Conservation (phyloP, 2,329 filamentous ascomycete species). For the Chaetomiaceae sp. region DNA sequence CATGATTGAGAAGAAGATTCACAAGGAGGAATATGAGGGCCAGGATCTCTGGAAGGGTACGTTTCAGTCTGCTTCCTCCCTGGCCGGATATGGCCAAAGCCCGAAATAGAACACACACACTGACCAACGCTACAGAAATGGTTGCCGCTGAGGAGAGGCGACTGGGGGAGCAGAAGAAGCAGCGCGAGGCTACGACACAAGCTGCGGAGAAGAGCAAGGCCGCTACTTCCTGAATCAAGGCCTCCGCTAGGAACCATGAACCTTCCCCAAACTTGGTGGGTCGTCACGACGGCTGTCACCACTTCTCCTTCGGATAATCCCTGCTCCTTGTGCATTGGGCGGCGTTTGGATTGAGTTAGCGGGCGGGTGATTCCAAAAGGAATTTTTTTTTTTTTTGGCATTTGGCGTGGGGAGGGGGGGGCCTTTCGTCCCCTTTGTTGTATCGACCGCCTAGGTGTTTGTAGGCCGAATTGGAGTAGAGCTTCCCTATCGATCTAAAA, state of each 20-base stretch:
- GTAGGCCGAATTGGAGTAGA: background rate
- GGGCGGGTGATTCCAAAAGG: background rate
- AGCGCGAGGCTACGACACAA: slow-evolving; percentile 22
- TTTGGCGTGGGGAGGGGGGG: too few relatives aligned
- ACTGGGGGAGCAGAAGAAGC: slow-evolving; percentile 40
- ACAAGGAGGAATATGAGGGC: slow-evolving; percentile 80
- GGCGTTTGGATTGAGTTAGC: slow-evolving; percentile 7
- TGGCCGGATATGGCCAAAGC: background rate
- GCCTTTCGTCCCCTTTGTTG: background rate
- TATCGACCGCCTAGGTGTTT: background rate
- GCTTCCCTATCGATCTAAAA: background rate
- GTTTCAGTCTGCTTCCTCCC: slow-evolving; percentile 28
- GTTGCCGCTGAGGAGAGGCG: slow-evolving; percentile 72
- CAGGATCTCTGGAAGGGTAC: slow-evolving; percentile 90
- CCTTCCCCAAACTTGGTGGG: background rate
- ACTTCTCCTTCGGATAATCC: background rate
- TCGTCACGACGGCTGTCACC: background rate
- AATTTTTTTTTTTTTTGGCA: too few relatives aligned
- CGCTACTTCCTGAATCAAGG: slow-evolving; percentile 16
- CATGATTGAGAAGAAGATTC: slow-evolving; percentile 79
- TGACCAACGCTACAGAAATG: slow-evolving; percentile 59
- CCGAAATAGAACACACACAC: background rate
- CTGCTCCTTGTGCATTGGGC: slow-evolving; percentile 6
- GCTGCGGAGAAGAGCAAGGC: slow-evolving; percentile 23
- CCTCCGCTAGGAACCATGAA: background rate